Evolutionary conservation across 192 early-diverging fungal genomes (phyloP).

Genomic region (Ambispora gerdemannii): DNA sequence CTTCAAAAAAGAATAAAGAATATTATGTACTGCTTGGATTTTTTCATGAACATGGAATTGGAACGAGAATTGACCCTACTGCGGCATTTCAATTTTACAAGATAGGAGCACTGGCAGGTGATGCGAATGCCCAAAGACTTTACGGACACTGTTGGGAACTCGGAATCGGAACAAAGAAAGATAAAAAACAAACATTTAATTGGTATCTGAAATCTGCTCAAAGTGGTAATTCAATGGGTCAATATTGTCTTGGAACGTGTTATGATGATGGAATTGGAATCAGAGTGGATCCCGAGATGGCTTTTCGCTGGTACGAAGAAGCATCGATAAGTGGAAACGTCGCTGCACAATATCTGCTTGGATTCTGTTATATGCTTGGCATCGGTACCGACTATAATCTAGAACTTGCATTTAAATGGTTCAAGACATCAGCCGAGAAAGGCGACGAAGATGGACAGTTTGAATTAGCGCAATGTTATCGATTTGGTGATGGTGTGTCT

Average conservation of each 20-base stretch:
- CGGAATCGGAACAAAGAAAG: constrained; percentile 52
- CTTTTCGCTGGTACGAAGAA: constrained; percentile 58
- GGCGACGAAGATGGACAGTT: constrained; percentile 37
- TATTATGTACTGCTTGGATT: not conserved
- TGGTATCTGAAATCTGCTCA: constrained; percentile 62
- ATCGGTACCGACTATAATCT: not conserved
- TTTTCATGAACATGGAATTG: not conserved
- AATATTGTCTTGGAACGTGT: constrained; percentile 78
- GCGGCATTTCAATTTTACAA: not conserved
- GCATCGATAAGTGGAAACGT: constrained; percentile 61
- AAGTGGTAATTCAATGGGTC: constrained; percentile 56
- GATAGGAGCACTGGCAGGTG: not conserved
- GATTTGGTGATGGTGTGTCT: constrained; percentile 67
- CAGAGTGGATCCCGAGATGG: constrained; percentile 45
- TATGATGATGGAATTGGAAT: constrained; percentile 63
- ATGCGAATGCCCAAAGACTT: not conserved
- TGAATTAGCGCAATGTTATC: constrained; percentile 78
- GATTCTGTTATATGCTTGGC: constrained; percentile 64
- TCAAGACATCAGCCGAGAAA: not conserved
- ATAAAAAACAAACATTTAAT: constrained; percentile 46
- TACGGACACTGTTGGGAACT: constrained; percentile 50
- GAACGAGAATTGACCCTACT: not conserved
- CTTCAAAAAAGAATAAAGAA: not conserved
- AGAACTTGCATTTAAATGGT: not conserved
- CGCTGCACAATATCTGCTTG: constrained; percentile 70